Base-by-base conservation (phyloP, 2,329 filamentous ascomycete species). In the Colletotrichum tofieldiae region DNA sequence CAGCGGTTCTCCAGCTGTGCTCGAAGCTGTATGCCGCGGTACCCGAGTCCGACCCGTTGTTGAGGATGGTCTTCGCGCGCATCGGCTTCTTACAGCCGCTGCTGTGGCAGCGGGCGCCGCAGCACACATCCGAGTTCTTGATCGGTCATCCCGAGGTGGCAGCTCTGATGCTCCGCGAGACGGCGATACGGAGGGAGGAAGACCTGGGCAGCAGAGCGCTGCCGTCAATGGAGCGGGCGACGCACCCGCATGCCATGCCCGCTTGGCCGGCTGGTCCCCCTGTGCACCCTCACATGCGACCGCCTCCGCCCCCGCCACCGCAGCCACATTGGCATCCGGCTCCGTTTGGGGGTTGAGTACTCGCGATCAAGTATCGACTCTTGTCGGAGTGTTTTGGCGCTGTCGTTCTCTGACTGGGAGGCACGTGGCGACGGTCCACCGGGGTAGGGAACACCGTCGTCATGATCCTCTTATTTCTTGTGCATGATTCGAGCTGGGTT, bases 21-120 rank as follows among this genome's bases (percentile, higher is more conserved):
- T 78, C 77, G 20, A 84, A 82, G 74, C 79, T 88, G 14, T 82
- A 83, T 74, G 77, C 79, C 60, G 84, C 83, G 8, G 80, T 87
- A n/a, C 81, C 83, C 45, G 81, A 83, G 68, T 77, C 78, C 12
- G 85, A 88, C 67, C 76, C 77, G 0, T 76, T 87, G 51, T 79
- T 87, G 60, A 84, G 82, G 72, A 87, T 87, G 83, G 77, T 88
- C 16, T 84, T 87, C 74, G 85, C 86, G 9, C 79, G 86, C 45
- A 82, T 87, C 7, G 86, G 85, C 2, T 87, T 87, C 73, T 77
- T 88, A 43, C 84, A 86, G 76, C 81, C 84, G 12, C 72, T 80
- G 37, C 73, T 86, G n/a, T 87, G 84, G 84, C 81, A 83, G 71
- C 78, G 79, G 20, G 76, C 77, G 20, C 84, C 81, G 3, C 78